Conservation (phyloP, 177 flowering plant species). For the Vitis hybrid region DNA sequence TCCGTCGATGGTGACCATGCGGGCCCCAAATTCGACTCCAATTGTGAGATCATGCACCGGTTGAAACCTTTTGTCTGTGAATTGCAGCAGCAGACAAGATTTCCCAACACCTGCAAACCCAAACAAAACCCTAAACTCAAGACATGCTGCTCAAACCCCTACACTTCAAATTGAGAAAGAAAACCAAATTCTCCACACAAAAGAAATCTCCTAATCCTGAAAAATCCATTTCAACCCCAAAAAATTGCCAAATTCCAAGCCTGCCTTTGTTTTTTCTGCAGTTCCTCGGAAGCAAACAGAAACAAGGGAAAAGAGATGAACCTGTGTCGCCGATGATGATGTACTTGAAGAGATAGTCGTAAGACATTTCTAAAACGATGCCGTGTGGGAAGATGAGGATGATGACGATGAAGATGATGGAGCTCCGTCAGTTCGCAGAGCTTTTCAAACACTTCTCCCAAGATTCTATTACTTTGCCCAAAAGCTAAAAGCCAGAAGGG, state of each 20-base stretch:
- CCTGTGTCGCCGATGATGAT: constrained; percentile 85
- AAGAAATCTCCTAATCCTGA: neutral
- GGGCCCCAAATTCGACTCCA: constrained; percentile 81
- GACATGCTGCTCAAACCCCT: neutral
- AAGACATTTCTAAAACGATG: constrained; percentile 23
- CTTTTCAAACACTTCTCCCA: no score
- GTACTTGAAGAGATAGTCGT: constrained; percentile 45
- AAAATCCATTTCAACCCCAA: neutral
- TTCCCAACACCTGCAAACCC: constrained; percentile 66
- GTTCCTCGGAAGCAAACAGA: neutral
- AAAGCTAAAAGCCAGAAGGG: no score
- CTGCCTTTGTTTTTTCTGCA: neutral
- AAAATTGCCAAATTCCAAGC: neutral
- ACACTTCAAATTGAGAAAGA: neutral
- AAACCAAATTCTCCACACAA: neutral
- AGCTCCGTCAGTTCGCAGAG: no score
- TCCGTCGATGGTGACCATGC: constrained; percentile 61
- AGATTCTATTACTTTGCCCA: no score
- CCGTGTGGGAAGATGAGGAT: neutral
- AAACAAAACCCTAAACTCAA: constrained; percentile 1
- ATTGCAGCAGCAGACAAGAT: constrained; percentile 71
- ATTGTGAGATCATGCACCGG: constrained; percentile 80
- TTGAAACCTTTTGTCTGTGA: constrained; percentile 79
- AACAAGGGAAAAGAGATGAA: constrained; percentile 8
- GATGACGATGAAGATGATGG: no score